Evolutionary conservation across 2,329 filamentous ascomycete genomes (phyloP).

Genomic region (Myriosclerotinia duriaeana): DNA sequence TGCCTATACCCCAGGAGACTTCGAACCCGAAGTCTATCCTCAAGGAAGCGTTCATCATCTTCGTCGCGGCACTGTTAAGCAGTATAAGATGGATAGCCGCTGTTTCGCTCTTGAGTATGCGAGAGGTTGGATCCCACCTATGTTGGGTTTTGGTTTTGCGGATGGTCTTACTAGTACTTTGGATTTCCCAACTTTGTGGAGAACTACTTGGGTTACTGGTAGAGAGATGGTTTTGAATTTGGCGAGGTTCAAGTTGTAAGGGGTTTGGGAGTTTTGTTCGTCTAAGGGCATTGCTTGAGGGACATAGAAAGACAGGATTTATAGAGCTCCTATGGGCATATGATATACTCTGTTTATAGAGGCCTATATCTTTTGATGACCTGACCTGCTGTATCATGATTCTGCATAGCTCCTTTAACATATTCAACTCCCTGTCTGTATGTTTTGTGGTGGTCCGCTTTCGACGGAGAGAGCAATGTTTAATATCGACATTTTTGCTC

Average conservation of each 20-base stretch:
- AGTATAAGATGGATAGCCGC: constrained; percentile 75
- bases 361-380: constrained; percentile 8
- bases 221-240: constrained; percentile 75
- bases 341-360: constrained; percentile 17
- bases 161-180: constrained; percentile 78
- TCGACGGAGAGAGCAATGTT: not conserved
- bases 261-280: not conserved
- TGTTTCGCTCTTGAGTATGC: constrained; percentile 85
- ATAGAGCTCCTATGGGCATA: constrained; percentile 2
- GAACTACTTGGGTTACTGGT: constrained; percentile 71
- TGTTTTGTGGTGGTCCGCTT: not conserved
- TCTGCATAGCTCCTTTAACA: not conserved
- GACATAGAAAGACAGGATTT: not conserved
- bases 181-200: constrained; percentile 82
- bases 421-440: not conserved
- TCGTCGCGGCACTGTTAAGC: constrained; percentile 68
- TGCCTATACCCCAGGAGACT: constrained; percentile 69
- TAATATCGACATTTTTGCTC: too few species aligned
- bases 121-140: constrained; percentile 86
- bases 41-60: constrained; percentile 71
- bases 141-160: constrained; percentile 87
- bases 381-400: not conserved
- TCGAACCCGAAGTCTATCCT: constrained; percentile 67
- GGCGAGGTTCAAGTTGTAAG: constrained; percentile 43
- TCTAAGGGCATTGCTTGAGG: not conserved